phyloP scores from a whole-genome alignment of 202 grass and related monocot genomes.

The Carex arenaria region DNA sequence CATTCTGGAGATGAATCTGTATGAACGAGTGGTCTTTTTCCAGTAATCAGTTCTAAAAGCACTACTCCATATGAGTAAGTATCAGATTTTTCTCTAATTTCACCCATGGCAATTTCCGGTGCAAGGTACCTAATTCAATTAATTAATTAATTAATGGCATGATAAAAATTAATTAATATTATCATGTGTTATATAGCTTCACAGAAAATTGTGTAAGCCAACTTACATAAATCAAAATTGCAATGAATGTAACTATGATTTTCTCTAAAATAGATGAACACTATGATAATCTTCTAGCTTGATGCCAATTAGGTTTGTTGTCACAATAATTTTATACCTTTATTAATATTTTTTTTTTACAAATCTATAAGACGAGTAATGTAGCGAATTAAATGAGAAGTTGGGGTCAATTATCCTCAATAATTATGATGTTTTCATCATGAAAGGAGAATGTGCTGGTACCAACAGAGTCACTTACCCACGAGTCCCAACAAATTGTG shows the following conservation, averaged over 20 bases:
- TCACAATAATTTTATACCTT: neutral
- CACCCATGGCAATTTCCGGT: slow-evolving; percentile 77
- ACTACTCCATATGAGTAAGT: slow-evolving; percentile 83
- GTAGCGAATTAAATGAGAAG: neutral
- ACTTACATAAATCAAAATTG: neutral
- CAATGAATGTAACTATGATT: neutral
- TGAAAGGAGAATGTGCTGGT: neutral
- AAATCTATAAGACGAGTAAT: neutral
- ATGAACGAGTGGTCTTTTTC: slow-evolving; percentile 55
- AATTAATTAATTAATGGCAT: neutral
- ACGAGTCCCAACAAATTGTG: slow-evolving; percentile 82
- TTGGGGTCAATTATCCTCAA: neutral
- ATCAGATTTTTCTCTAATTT: slow-evolving; percentile 93
- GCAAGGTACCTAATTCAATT: slow-evolving; percentile 50
- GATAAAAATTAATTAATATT: neutral
- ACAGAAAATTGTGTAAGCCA: neutral
- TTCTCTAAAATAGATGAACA: neutral
- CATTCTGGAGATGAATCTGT: slow-evolving; percentile 26
- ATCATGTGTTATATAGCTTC: too few species aligned
- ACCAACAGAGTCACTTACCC: slow-evolving; percentile 47
- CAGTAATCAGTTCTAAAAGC: slow-evolving; percentile 94
- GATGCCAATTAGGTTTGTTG: slow-evolving; percentile 3
- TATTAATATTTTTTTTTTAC: neutral
- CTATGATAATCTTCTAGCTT: neutral
- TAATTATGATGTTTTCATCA: neutral